Evolutionary conservation across 805 yeast genomes (phyloP).

Genomic region (Schwanniomyces yamadae): DNA sequence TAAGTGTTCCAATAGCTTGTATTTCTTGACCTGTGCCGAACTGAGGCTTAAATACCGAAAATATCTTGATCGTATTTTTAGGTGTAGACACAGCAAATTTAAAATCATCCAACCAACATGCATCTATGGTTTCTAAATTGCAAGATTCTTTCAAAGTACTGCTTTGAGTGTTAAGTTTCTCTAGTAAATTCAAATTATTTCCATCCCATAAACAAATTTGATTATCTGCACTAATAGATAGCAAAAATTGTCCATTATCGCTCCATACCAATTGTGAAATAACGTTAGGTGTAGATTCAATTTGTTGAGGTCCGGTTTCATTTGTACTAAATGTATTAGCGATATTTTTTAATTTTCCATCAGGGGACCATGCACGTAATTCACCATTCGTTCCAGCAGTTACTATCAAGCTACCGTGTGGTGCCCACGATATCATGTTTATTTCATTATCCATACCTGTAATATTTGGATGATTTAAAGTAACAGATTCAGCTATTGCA

Average conservation of each 20-base stretch:
- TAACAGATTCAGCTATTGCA: slow-evolving; percentile 28
- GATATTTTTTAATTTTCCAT: slow-evolving; percentile 60
- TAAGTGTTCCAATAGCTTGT: slow-evolving; percentile 30
- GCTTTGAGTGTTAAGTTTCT: slow-evolving; percentile 20
- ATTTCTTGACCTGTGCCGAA: slow-evolving; percentile 11
- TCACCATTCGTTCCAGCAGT: slow-evolving; percentile 73
- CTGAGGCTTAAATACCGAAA: slow-evolving; percentile 31
- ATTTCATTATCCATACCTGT: slow-evolving; percentile 22
- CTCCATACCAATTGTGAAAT: slow-evolving; percentile 64
- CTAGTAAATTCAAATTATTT: slow-evolving; percentile 32
- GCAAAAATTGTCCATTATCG: slow-evolving; percentile 47
- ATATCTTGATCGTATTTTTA: slow-evolving; percentile 54
- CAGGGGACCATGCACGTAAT: slow-evolving; percentile 72
- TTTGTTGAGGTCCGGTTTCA: slow-evolving; percentile 1
- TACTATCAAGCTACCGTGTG: slow-evolving; percentile 57
- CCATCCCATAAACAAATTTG: slow-evolving; percentile 65
- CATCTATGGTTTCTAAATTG: slow-evolving; percentile 37
- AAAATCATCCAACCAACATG: slow-evolving; percentile 70
- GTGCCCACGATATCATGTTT: slow-evolving; percentile 58
- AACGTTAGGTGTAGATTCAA: slow-evolving; percentile 26
- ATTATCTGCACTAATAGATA: slow-evolving; percentile 54
- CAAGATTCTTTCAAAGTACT: background rate
- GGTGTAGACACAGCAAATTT: slow-evolving; percentile 72
- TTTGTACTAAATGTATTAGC: slow-evolving; percentile 21
- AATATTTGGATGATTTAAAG: slow-evolving; percentile 29